Evolutionary conservation across 2,329 filamentous ascomycete genomes (phyloP).

Genomic region (Fusarium cyanostomum): DNA sequence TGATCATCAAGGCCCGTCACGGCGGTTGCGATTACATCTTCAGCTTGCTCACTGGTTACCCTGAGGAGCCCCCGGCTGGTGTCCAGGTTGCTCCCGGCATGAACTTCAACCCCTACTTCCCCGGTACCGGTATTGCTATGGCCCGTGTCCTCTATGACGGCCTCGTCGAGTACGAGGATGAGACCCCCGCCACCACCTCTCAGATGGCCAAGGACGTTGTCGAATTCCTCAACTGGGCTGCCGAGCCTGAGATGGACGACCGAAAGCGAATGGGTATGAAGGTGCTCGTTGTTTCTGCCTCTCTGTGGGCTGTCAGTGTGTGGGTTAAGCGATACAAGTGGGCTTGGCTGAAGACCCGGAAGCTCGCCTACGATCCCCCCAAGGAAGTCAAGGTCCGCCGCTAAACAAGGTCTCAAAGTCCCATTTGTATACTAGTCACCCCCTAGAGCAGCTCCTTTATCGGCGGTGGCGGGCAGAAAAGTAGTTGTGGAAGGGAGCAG

Average conservation of each 20-base stretch:
- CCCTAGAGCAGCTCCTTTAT: slow-evolving; percentile 56
- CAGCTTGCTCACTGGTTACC: slow-evolving; percentile 94
- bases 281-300: slow-evolving; percentile 81
- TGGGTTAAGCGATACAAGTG: slow-evolving; percentile 99
- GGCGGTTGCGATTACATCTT: slow-evolving; percentile 99
- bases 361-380: slow-evolving; percentile 88
- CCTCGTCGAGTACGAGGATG: slow-evolving; percentile 97
- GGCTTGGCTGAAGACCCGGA: slow-evolving; percentile 93
- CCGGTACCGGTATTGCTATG: slow-evolving; percentile 98
- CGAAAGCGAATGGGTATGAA: slow-evolving; percentile 99
- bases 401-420: slow-evolving; percentile 50
- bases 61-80: slow-evolving; percentile 93
- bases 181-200: slow-evolving; percentile 90
- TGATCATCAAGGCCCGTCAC: slow-evolving; percentile 98
- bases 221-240: slow-evolving; percentile 99
- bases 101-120: slow-evolving; percentile 99
- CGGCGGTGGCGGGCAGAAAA: slow-evolving; percentile 54
- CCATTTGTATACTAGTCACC: slow-evolving; percentile 56
- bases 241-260: slow-evolving; percentile 99
- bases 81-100: slow-evolving; percentile 85
- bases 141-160: slow-evolving; percentile 97
- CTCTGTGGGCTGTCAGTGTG: slow-evolving; percentile 86
- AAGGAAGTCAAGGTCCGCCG: slow-evolving; percentile 61
- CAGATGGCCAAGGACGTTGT: slow-evolving; percentile 99
- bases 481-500: slow-evolving; percentile 45